phyloP scores from a whole-genome alignment of 2,329 filamentous ascomycete genomes.

The Coniochaeta ligniaria region DNA sequence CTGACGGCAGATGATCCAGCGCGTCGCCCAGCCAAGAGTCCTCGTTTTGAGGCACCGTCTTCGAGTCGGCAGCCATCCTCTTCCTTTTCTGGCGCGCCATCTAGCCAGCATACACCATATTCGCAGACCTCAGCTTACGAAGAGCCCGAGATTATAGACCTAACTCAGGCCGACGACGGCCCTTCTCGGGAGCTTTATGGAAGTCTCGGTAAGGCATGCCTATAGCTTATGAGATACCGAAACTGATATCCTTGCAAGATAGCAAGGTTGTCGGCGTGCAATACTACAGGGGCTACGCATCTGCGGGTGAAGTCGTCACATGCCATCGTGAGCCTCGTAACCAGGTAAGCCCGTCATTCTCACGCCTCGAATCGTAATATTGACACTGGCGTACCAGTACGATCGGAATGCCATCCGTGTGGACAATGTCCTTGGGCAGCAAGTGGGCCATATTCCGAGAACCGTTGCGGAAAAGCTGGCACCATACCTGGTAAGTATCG shows the following conservation, averaged over 20 bases:
- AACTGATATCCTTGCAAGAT: conserved; percentile 19
- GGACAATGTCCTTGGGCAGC: conserved; percentile 64
- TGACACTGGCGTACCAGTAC: conserved; percentile 30
- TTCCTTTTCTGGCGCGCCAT: neutral
- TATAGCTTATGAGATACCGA: too few species aligned
- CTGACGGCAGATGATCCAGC: conserved; percentile 28
- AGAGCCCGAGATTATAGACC: conserved; percentile 29
- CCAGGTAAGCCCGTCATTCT: conserved; percentile 23
- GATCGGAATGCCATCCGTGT: conserved; percentile 73
- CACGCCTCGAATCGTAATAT: neutral
- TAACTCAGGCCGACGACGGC: conserved; percentile 35
- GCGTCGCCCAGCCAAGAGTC: conserved; percentile 16
- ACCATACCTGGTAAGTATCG: conserved; percentile 53
- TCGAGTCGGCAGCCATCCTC: neutral
- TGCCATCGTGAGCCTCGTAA: conserved; percentile 61
- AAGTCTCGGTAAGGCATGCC: conserved; percentile 26
- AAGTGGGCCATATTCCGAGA: conserved; percentile 74
- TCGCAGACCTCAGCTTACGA: conserved; percentile 5
- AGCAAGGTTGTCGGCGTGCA: conserved; percentile 44
- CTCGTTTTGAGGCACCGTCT: conserved; percentile 4
- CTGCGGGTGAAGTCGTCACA: conserved; percentile 54
- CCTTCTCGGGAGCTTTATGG: conserved; percentile 39
- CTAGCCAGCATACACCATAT: neutral
- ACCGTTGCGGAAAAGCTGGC: conserved; percentile 64
- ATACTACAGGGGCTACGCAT: conserved; percentile 58